Percentiles rank a stretch among this genome's conserved stretches.
phyloP scores from a whole-genome alignment of 2,329 filamentous ascomycete genomes.

The Malbranchea zuffiana region DNA sequence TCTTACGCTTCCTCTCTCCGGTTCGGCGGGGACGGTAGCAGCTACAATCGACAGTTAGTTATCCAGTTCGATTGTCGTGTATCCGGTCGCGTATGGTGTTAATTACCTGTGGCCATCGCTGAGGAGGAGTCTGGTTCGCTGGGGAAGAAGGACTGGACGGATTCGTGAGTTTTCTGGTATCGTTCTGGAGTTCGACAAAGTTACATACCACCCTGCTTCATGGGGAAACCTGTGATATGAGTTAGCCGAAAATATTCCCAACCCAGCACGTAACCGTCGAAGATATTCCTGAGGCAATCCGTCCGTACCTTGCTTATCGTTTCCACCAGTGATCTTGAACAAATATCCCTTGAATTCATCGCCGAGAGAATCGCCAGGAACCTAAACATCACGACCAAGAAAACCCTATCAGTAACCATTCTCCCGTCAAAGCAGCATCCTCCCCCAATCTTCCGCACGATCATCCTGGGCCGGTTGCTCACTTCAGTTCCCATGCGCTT shows the following conservation, averaged over 20 bases:
- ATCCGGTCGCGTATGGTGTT: not conserved
- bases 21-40: slow-evolving; percentile 98
- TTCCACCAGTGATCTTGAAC: slow-evolving; percentile 98
- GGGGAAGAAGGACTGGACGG: slow-evolving; percentile 64
- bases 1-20: slow-evolving; percentile 99
- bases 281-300: no score
- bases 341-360: slow-evolving; percentile 99
- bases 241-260: slow-evolving; percentile 19
- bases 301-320: slow-evolving; percentile 86
- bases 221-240: slow-evolving; percentile 63
- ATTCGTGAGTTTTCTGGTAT: slow-evolving; percentile 11
- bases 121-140: slow-evolving; percentile 95
- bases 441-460: slow-evolving; percentile 10
- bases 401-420: slow-evolving; percentile 25
- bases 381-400: slow-evolving; percentile 39
- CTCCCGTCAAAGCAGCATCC: slow-evolving; percentile 15
- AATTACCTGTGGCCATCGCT: slow-evolving; percentile 68
- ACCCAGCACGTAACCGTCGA: not conserved
- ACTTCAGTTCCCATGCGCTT: slow-evolving; percentile 64
- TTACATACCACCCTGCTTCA: slow-evolving; percentile 84
- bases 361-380: slow-evolving; percentile 85
- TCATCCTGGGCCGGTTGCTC: slow-evolving; percentile 23
- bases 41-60: slow-evolving; percentile 28
- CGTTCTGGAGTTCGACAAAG: slow-evolving; percentile 20
- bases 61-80: not conserved